phyloP scores from a whole-genome alignment of 768 basidiomycete genomes.

The Auriscalpium vulgare region DNA sequence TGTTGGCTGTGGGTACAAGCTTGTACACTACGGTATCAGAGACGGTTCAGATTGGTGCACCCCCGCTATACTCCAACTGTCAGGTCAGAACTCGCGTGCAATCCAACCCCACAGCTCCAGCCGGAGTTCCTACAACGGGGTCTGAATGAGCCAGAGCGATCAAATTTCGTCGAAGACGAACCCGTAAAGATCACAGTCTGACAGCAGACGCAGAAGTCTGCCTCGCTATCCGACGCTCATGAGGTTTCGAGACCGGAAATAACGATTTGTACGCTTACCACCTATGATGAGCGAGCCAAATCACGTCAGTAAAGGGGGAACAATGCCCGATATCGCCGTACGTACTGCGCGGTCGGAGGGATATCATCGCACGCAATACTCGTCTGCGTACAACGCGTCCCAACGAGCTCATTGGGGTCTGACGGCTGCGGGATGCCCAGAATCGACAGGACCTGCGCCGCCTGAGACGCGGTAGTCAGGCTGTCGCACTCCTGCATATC shows the following conservation, averaged over 20 bases:
- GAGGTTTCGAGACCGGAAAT: background rate
- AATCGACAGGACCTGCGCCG: background rate
- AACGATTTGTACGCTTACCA: too few relatives aligned
- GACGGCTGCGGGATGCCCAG: background rate
- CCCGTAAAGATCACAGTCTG: background rate
- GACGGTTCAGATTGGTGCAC: too few relatives aligned
- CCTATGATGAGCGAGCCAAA: too few relatives aligned
- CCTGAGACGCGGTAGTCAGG: background rate
- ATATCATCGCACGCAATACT: background rate
- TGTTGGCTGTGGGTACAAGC: too few relatives aligned
- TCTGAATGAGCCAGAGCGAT: background rate
- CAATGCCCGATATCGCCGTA: background rate
- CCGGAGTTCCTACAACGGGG: background rate
- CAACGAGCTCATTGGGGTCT: slow-evolving; percentile 1
- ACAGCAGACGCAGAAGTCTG: slow-evolving; percentile 1
- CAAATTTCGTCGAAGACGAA: background rate
- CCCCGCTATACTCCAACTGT: background rate
- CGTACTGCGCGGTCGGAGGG: background rate
- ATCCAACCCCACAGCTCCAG: slow-evolving; percentile 1
- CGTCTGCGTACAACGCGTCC: background rate
- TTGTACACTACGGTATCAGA: too few relatives aligned
- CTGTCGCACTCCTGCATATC: slow-evolving; percentile 1
- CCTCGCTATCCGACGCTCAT: background rate
- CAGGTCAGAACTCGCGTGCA: background rate
- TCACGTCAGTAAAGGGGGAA: background rate